Evolutionary conservation across 2,329 filamentous ascomycete species (phyloP), one percentile per base, ranked within the genome.

Genomic region (Colletotrichum ledebouriae): DNA sequence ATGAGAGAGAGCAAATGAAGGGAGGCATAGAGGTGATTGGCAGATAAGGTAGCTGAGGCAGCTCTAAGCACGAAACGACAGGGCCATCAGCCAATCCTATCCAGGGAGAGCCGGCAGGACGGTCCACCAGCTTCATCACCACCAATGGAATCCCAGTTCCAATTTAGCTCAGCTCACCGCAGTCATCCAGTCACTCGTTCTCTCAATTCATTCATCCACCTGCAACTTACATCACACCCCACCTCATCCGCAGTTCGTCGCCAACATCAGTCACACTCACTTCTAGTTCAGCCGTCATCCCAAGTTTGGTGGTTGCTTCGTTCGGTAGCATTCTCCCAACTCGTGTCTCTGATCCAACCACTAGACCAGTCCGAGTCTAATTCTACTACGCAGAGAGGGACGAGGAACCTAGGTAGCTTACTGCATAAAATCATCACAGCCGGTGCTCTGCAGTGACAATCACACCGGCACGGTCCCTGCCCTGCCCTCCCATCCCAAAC

Each of bases 401-500:
- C 22, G 4, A 25, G 25, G 25, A 5, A 25, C 3, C 3, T 5
- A 25, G 25, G 25, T 25, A 25, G 4, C 25, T 6, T 29, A 7
- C 25, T 5, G 25, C 22, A 22, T 25, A 25, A 25, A 25, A 25
- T 29, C 29, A 29, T 29, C 2, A 47, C 10, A 6, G 42, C 41
- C n/a, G 57, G 17, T 46, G 22, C 37, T 0, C 47, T 34, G 34
- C 29, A 59, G 60, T 39, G 37, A 15, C 37, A 13, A 11, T 39
- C 65, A 68, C 52, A 25, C 55, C 41, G 59, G 65, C 65, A 56
- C 25, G 25, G 25, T 25, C 25, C 25, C 25, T 25, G 25, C 25
- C 25, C 25, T 25, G 25, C 61, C 55, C 46, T 29, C 47, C 49
- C 37, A 20, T 33, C 29, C 49, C 49, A 52, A 33, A 47, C 60